Percentiles rank a stretch among this genome's conserved stretches.
These are phyloP conservation scores for Russula virescens DNA, from an alignment of 768 basidiomycete species.

Conservation along the genomic window DNA sequence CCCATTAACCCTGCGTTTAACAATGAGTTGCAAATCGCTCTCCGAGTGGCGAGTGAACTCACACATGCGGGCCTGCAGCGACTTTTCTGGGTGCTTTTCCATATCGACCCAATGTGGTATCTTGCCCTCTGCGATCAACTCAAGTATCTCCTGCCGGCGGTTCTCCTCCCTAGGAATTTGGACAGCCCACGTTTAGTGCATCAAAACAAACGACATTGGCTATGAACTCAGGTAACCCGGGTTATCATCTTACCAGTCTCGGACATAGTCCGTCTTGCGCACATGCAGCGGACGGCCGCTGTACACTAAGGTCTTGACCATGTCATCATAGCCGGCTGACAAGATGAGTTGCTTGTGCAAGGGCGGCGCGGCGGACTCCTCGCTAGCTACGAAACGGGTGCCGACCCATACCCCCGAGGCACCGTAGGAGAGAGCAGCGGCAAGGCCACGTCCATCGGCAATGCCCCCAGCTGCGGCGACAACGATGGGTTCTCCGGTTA, in stretches of 20 bases:
- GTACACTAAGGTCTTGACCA: slow-evolving; percentile 64
- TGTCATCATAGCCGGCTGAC: slow-evolving; percentile 71
- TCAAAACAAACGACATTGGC: neutral
- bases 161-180: slow-evolving; percentile 62
- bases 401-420: slow-evolving; percentile 86
- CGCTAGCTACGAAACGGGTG: slow-evolving; percentile 79
- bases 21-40: neutral
- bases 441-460: slow-evolving; percentile 75
- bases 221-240: slow-evolving; percentile 3
- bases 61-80: slow-evolving; percentile 55
- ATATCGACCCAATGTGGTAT: slow-evolving; percentile 76
- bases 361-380: slow-evolving; percentile 73
- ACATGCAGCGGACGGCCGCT: slow-evolving; percentile 78
- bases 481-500: slow-evolving; percentile 69
- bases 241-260: slow-evolving; percentile 57
- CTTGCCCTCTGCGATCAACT: slow-evolving; percentile 55
- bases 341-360: slow-evolving; percentile 64
- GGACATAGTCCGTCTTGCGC: slow-evolving; percentile 73
- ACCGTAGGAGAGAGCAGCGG: slow-evolving; percentile 69
- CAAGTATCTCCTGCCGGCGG: slow-evolving; percentile 52
- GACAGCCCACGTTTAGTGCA: neutral
- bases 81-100: slow-evolving; percentile 60
- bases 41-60: slow-evolving; percentile 26
- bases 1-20: slow-evolving; percentile 63
- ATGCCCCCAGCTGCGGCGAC: slow-evolving; percentile 86